Conservation (phyloP, 768 basidiomycete species). For the Termitomyces sp. region DNA sequence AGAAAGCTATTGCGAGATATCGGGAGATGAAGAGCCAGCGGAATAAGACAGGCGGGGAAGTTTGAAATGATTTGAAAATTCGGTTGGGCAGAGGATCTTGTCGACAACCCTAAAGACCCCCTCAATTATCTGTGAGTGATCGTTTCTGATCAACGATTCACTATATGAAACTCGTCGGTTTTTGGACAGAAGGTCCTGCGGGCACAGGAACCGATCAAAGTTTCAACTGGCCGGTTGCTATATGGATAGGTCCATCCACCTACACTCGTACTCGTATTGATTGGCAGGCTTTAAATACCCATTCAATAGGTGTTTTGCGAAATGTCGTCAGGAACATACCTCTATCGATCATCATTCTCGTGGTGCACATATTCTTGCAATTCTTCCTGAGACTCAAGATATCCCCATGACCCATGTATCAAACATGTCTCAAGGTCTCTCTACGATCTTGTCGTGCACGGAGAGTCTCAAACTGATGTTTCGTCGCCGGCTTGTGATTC, state of each 20-base stretch:
- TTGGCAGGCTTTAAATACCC: not conserved
- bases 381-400: not conserved
- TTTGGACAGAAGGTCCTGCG: not conserved
- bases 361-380: not conserved
- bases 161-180: not conserved
- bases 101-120: not conserved
- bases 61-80: not conserved
- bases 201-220: slow-evolving; percentile 2
- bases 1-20: slow-evolving; percentile 61
- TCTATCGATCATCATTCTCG: not conserved
- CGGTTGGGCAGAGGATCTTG: not conserved
- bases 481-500: not conserved
- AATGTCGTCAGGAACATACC: not conserved
- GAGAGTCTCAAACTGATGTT: not conserved
- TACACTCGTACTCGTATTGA: not conserved
- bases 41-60: not conserved
- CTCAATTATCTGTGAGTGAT: not conserved
- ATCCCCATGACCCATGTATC: not conserved
- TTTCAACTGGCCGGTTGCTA: not conserved
- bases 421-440: not conserved
- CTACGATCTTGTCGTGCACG: too few relatives aligned
- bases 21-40: slow-evolving; percentile 58
- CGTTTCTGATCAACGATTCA: not conserved
- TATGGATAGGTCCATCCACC: not conserved
- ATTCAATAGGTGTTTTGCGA: not conserved